Conservation (phyloP, 768 basidiomycete genomes). For the Amanita polypyramis region DNA sequence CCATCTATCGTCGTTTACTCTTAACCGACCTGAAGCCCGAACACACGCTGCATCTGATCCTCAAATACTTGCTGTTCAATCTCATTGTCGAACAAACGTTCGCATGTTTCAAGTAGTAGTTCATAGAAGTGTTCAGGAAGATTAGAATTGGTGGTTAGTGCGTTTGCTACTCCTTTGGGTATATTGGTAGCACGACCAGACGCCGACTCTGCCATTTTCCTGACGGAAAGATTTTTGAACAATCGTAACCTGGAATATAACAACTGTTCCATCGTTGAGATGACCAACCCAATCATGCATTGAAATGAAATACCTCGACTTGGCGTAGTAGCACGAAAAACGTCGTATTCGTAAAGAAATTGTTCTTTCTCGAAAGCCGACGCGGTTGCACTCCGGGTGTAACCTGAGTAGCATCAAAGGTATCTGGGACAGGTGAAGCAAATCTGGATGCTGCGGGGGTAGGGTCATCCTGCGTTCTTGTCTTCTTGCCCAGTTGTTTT, state of each 20-base stretch:
- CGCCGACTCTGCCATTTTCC: constrained; percentile 24
- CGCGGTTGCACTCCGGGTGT: background rate
- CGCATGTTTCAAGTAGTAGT: constrained; percentile 76
- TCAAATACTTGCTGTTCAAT: constrained; percentile 83
- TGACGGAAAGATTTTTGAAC: constrained; percentile 64
- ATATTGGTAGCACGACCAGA: constrained; percentile 6
- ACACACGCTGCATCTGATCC: constrained; percentile 82
- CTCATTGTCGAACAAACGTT: constrained; percentile 87
- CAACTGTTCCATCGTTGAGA: constrained; percentile 34
- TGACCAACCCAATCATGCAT: background rate
- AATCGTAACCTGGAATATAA: constrained; percentile 71
- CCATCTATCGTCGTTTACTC: background rate
- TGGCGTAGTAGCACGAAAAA: constrained; percentile 82
- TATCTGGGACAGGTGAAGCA: constrained; percentile 48
- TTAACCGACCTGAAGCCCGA: constrained; percentile 58
- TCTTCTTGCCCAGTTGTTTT: constrained; percentile 54
- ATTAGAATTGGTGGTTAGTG: constrained; percentile 17
- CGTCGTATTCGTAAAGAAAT: constrained; percentile 84
- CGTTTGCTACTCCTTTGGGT: constrained; percentile 16
- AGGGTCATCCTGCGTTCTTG: constrained; percentile 39
- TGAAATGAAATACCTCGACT: constrained; percentile 55
- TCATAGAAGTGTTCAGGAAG: constrained; percentile 67
- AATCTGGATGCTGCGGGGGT: constrained; percentile 48
- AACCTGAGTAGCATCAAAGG: constrained; percentile 21
- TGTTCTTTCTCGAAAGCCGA: constrained; percentile 30